Conservation (phyloP, 1,139 yeast genomes). For the Yamadazyma songkhlaensis region DNA sequence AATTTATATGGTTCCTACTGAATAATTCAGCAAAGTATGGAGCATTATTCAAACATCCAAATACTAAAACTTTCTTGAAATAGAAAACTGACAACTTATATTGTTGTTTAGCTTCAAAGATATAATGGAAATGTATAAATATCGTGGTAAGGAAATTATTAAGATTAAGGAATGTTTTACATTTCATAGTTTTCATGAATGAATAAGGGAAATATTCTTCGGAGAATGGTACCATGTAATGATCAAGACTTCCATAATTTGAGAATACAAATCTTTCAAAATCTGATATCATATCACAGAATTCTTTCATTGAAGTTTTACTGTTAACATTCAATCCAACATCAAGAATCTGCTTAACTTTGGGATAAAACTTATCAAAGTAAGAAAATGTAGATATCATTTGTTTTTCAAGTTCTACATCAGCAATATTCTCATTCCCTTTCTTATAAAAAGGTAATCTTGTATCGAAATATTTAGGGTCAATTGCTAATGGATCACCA, state of each 20-base stretch:
- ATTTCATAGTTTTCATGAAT: constrained; percentile 31
- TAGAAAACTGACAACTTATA: constrained; percentile 26
- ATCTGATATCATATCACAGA: constrained; percentile 23
- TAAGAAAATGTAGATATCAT: constrained; percentile 19
- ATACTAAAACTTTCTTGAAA: constrained; percentile 25
- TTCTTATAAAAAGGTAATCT: constrained; percentile 18
- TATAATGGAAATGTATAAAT: constrained; percentile 26
- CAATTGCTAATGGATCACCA: constrained; percentile 24
- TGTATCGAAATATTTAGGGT: constrained; percentile 19
- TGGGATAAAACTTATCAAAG: constrained; percentile 22
- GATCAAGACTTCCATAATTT: constrained; percentile 21
- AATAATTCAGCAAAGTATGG: constrained; percentile 29
- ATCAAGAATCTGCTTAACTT: constrained; percentile 22
- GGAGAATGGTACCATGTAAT: constrained; percentile 24
- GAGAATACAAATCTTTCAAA: constrained; percentile 27
- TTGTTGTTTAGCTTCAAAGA: constrained; percentile 25
- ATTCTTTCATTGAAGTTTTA: constrained; percentile 17
- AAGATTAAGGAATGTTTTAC: constrained; percentile 30
- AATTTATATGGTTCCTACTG: constrained; percentile 24
- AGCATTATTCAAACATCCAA: constrained; percentile 24
- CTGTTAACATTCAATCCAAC: constrained; percentile 21
- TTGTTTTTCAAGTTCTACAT: constrained; percentile 26
- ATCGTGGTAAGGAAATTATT: constrained; percentile 26
- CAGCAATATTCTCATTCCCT: constrained; percentile 25
- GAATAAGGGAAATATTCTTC: constrained; percentile 22